Evolutionary conservation across 179 eudicot species (phyloP).

Genomic region (Nepenthes alata): DNA sequence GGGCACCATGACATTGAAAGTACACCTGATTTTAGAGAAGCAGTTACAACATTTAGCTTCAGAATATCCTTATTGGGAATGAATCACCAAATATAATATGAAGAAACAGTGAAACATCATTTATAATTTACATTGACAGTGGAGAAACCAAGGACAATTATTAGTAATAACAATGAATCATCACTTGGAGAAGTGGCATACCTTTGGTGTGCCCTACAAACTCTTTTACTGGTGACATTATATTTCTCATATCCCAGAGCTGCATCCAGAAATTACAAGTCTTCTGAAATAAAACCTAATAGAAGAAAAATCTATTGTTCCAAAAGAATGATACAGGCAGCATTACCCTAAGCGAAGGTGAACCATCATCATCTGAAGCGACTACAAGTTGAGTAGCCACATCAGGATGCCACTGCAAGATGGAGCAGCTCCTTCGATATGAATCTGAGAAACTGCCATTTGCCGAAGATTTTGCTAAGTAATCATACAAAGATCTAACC

Average conservation of each 20-base stretch:
- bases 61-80: too few species aligned
- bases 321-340: not conserved
- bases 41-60: too few species aligned
- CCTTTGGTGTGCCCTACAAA: conserved; percentile 93
- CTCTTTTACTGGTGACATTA: conserved; percentile 77
- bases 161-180: not conserved
- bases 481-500: not conserved
- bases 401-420: conserved; percentile 98
- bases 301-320: not conserved
- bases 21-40: conserved; percentile 45
- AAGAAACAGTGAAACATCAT: not conserved
- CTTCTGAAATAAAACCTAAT: not conserved
- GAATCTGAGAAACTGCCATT: conserved; percentile 79
- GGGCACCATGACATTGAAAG: conserved; percentile 98
- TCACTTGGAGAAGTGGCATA: conserved; percentile 4
- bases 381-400: conserved; percentile 87
- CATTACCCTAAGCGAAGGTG: conserved; percentile 77
- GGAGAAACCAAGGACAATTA: not conserved
- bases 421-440: conserved; percentile 76
- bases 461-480: conserved; percentile 9
- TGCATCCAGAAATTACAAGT: conserved; percentile 20
- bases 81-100: not conserved
- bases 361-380: conserved; percentile 91
- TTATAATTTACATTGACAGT: not conserved
- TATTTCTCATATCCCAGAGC: conserved; percentile 98